Evolutionary conservation across 257 asterid species (phyloP).

Genomic region (Solanum corneliomulleri): DNA sequence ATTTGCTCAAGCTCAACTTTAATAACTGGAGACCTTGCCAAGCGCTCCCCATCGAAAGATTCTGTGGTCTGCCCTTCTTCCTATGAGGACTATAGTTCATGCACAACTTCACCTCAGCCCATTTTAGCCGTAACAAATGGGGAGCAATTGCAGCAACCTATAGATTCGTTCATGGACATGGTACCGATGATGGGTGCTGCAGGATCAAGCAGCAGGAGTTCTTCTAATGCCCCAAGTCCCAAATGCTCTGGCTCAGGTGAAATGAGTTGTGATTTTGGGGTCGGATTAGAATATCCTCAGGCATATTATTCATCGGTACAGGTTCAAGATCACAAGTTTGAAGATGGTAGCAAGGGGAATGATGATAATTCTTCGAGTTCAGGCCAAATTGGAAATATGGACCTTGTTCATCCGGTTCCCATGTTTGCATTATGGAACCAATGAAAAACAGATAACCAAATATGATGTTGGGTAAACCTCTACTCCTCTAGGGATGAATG

Average conservation of each 20-base stretch:
- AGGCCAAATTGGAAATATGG: constrained; percentile 11
- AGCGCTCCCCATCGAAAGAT: constrained; percentile 48
- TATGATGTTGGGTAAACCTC: background rate
- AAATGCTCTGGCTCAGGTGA: constrained; percentile 2
- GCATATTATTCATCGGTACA: constrained; percentile 6
- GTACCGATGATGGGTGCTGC: background rate
- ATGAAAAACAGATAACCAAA: background rate
- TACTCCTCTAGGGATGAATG: background rate
- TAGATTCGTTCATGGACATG: constrained; percentile 28
- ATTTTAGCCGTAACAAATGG: constrained; percentile 28
- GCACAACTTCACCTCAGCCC: constrained; percentile 31
- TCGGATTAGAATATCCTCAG: constrained; percentile 19
- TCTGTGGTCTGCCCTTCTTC: constrained; percentile 3
- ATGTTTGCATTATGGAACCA: constrained; percentile 61
- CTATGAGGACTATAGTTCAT: constrained; percentile 30
- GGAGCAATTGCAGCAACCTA: constrained; percentile 3
- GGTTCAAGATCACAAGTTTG: constrained; percentile 20
- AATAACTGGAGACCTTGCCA: constrained; percentile 58
- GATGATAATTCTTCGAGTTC: constrained; percentile 1
- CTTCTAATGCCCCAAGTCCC: constrained; percentile 12
- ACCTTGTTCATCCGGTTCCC: constrained; percentile 34
- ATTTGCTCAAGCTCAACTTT: constrained; percentile 77
- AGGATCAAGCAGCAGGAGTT: constrained; percentile 1
- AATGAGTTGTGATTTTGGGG: constrained; percentile 17
- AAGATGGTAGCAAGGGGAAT: constrained; percentile 4